Evolutionary conservation across 2,329 filamentous ascomycete species (phyloP).

Genomic region (Claviceps sp.): DNA sequence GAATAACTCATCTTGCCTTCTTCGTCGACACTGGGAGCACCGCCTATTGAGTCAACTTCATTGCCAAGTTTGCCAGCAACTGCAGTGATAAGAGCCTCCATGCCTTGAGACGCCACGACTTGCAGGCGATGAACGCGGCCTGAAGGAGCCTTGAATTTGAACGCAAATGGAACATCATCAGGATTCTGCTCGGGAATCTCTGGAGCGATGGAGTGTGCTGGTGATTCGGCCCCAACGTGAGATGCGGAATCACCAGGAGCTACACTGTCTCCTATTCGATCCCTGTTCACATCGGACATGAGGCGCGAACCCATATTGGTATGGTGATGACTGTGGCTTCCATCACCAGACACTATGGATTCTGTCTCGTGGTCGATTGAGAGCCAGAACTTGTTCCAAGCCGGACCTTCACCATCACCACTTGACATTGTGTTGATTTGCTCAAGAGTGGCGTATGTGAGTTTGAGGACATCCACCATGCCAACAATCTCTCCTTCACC

Average conservation of each 20-base stretch:
- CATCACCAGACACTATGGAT: slow-evolving; percentile 89
- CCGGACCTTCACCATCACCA: slow-evolving; percentile 80
- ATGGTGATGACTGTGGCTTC: slow-evolving; percentile 56
- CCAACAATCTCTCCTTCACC: slow-evolving; percentile 93
- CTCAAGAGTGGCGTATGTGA: slow-evolving; percentile 95
- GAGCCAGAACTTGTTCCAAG: slow-evolving; percentile 99
- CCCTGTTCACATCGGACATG: slow-evolving; percentile 64
- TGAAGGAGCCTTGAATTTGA: slow-evolving; percentile 98
- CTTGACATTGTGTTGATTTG: slow-evolving; percentile 94
- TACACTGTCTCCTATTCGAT: slow-evolving; percentile 66
- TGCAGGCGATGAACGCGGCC: slow-evolving; percentile 90
- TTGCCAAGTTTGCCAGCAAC: slow-evolving; percentile 75
- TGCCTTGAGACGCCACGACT: slow-evolving; percentile 65
- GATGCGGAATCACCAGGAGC: slow-evolving; percentile 91
- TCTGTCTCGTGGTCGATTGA: slow-evolving; percentile 91
- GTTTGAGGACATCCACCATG: slow-evolving; percentile 97
- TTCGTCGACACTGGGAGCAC: slow-evolving; percentile 62
- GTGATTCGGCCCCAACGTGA: slow-evolving; percentile 72
- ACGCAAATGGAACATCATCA: slow-evolving; percentile 74
- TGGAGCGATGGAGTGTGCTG: slow-evolving; percentile 49
- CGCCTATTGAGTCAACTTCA: slow-evolving; percentile 75
- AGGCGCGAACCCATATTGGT: slow-evolving; percentile 55
- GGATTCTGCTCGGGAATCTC: slow-evolving; percentile 39
- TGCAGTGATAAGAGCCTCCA: slow-evolving; percentile 62
- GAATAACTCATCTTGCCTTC: slow-evolving; percentile 64